These are phyloP conservation scores for Boletus bicolor DNA, from an alignment of 768 basidiomycete species.

Conservation along the genomic window DNA sequence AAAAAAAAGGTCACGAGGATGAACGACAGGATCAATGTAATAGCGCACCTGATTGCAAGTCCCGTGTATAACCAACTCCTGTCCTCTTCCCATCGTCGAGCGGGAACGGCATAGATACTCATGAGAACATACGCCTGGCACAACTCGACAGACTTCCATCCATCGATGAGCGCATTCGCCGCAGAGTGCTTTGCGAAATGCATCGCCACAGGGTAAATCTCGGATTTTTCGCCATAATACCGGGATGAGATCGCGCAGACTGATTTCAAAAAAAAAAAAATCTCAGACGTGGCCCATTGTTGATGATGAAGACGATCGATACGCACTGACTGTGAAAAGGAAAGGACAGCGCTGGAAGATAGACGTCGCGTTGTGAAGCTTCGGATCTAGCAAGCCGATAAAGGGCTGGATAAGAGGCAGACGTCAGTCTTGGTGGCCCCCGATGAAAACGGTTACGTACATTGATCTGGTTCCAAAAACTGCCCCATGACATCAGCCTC, in stretches of 20 bases:
- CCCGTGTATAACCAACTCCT: conserved; percentile 88
- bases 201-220: conserved; percentile 86
- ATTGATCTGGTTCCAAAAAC: conserved; percentile 70
- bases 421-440: background rate
- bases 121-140: conserved; percentile 90
- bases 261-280: no score
- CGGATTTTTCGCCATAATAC: conserved; percentile 74
- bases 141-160: conserved; percentile 83
- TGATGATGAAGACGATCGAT: background rate
- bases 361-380: conserved; percentile 73
- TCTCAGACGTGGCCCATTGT: no score
- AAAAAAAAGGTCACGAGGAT: background rate
- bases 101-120: conserved; percentile 78
- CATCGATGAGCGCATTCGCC: conserved; percentile 75
- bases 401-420: conserved; percentile 40
- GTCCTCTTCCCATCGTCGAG: conserved; percentile 85
- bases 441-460: conserved; percentile 37
- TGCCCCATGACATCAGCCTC: conserved; percentile 26
- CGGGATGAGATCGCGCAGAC: conserved; percentile 86
- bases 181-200: conserved; percentile 84
- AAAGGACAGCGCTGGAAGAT: conserved; percentile 86
- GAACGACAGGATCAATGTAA: background rate
- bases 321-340: conserved; percentile 82
- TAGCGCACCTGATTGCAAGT: conserved; percentile 66
- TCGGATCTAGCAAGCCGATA: conserved; percentile 76